Conservation (phyloP, 2,329 filamentous ascomycete species). For the Didymella lethalis region DNA sequence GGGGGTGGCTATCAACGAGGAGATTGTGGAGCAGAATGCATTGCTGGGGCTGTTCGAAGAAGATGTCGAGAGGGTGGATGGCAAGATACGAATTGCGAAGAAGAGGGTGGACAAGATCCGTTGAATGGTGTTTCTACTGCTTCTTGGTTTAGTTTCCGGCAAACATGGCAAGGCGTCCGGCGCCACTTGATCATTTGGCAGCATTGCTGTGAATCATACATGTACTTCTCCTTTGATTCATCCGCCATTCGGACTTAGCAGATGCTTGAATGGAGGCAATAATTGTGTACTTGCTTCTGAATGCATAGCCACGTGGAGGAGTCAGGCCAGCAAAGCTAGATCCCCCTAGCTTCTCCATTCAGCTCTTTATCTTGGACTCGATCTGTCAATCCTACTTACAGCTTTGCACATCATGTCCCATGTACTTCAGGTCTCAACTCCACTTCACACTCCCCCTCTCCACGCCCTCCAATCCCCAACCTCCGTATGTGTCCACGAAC, state of each 20-base stretch:
- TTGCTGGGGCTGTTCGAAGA: constrained; percentile 72
- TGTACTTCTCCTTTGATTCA: background rate
- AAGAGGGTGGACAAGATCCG: constrained; percentile 72
- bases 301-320: background rate
- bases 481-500: constrained; percentile 48
- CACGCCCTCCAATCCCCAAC: constrained; percentile 39
- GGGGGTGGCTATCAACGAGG: constrained; percentile 77
- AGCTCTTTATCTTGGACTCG: no score
- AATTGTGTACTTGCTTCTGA: no score
- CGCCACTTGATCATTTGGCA: background rate
- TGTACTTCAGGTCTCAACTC: constrained; percentile 12
- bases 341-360: no score
- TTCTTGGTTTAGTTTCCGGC: background rate
- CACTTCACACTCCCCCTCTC: constrained; percentile 37
- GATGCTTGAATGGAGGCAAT: no score
- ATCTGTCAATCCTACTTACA: no score
- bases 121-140: constrained; percentile 17
- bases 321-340: background rate
- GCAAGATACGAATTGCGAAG: constrained; percentile 78
- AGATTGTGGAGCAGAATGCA: constrained; percentile 63
- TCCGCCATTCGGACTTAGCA: no score
- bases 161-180: constrained; percentile 8
- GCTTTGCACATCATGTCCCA: no score
- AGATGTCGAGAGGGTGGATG: constrained; percentile 70
- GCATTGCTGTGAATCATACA: background rate